phyloP scores from a whole-genome alignment of 2,329 filamentous ascomycete genomes.

The Reticulascus tulasneorum region DNA sequence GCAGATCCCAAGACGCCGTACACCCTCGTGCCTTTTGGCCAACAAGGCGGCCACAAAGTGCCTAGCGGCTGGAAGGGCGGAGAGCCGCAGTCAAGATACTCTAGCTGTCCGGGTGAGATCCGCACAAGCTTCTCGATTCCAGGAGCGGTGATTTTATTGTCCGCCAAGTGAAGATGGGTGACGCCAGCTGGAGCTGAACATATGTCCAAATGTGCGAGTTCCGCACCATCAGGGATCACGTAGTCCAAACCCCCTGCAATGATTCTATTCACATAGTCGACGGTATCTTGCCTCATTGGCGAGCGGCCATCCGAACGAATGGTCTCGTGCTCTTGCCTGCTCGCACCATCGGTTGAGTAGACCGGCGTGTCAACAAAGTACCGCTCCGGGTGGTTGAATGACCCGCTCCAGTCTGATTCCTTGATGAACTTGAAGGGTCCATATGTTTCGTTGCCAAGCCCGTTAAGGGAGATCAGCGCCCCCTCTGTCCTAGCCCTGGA shows the following conservation, averaged over 20 bases:
- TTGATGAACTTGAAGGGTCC: conserved; percentile 40
- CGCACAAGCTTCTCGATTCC: conserved; percentile 41
- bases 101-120: conserved; percentile 39
- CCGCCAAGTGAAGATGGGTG: conserved; percentile 52
- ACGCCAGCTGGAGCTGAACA: conserved; percentile 29
- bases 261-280: conserved; percentile 23
- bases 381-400: conserved; percentile 41
- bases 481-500: conserved; percentile 43
- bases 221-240: conserved; percentile 4
- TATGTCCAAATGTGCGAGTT: conserved; percentile 17
- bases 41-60: conserved; percentile 17
- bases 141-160: conserved; percentile 41
- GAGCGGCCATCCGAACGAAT: conserved; percentile 25
- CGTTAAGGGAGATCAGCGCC: conserved; percentile 24
- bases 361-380: conserved; percentile 46
- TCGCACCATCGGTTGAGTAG: conserved; percentile 27
- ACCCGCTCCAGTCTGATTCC: conserved; percentile 42
- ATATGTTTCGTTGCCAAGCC: conserved; percentile 27
- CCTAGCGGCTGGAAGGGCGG: conserved; percentile 19
- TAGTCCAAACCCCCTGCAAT: conserved; percentile 8
- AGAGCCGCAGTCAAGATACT: conserved; percentile 49
- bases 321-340: conserved; percentile 18
- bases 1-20: conserved; percentile 40
- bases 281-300: conserved; percentile 26
- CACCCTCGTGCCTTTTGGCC: conserved; percentile 28